Percentiles rank a stretch among this genome's conserved stretches.
Conservation (phyloP, 495 filamentous ascomycete species). For the Lophium mytilinum region DNA sequence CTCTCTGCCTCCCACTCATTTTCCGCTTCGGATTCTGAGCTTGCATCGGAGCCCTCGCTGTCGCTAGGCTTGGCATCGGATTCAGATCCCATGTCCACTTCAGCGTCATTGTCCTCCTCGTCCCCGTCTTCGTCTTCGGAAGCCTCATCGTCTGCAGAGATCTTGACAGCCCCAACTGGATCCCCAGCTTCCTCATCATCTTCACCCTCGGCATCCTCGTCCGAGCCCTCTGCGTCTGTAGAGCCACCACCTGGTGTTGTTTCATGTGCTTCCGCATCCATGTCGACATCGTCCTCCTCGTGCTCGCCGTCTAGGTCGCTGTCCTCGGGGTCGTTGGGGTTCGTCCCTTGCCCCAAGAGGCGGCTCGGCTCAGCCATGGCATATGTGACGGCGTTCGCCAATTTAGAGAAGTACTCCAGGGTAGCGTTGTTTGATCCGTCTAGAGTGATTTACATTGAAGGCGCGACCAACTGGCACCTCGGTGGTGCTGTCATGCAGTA, state of each 20-base stretch:
- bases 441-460: conserved; percentile 6
- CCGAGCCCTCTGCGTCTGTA: conserved; percentile 32
- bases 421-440: conserved; percentile 2
- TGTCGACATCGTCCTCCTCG: conserved; percentile 33
- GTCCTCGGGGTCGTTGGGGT: conserved; percentile 26
- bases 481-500: conserved; percentile 18
- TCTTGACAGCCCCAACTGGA: conserved; percentile 69
- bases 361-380: conserved; percentile 33
- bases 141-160: conserved; percentile 26
- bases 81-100: conserved; percentile 17
- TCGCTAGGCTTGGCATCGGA: conserved; percentile 25
- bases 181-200: conserved; percentile 45
- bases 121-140: conserved; percentile 26
- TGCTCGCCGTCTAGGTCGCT: conserved; percentile 44
- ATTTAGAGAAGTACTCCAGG: conserved; percentile 28
- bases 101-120: conserved; percentile 21
- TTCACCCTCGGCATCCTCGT: conserved; percentile 34
- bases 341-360: conserved; percentile 18
- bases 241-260: conserved; percentile 27
- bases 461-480: conserved; percentile 6
- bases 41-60: conserved; percentile 41
- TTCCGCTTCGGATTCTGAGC: conserved; percentile 59
- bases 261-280: conserved; percentile 5
- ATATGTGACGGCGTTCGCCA: conserved; percentile 29
- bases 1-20: conserved; percentile 62